phyloP scores from a whole-genome alignment of 2,329 filamentous ascomycete species.

The Lecanicillium sp. region DNA sequence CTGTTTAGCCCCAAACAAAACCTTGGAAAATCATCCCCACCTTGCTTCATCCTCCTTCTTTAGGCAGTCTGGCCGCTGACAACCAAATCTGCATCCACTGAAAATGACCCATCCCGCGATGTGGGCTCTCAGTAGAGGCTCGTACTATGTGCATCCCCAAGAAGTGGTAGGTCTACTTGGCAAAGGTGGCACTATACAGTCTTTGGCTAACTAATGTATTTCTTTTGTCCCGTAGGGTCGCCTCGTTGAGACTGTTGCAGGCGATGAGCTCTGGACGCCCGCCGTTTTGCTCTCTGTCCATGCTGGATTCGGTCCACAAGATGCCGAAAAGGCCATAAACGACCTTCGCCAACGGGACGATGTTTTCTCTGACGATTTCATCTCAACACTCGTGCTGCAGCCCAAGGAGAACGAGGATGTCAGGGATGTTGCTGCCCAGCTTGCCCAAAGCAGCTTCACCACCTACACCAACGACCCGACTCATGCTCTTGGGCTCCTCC shows the following conservation, averaged over 20 bases:
- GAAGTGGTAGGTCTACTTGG: constrained; percentile 2
- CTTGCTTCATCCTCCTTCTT: neutral
- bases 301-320: constrained; percentile 1
- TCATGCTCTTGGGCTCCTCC: constrained; percentile 5
- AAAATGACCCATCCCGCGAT: neutral
- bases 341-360: constrained; percentile 4
- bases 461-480: constrained; percentile 4
- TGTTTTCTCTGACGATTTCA: constrained; percentile 3
- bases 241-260: neutral
- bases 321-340: constrained; percentile 1
- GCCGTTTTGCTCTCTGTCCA: constrained; percentile 4
- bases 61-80: constrained; percentile 1
- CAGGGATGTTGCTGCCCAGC: constrained; percentile 1
- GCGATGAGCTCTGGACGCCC: constrained; percentile 3
- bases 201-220: neutral
- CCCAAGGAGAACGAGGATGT: constrained; percentile 1
- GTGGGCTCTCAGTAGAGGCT: constrained; percentile 1
- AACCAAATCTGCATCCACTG: constrained; percentile 1
- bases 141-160: constrained; percentile 5
- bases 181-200: neutral
- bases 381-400: neutral
- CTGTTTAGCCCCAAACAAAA: neutral
- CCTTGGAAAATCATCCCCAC: neutral
- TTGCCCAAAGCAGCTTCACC: constrained; percentile 1
- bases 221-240: constrained; percentile 1